Percentiles rank a stretch among this genome's conserved stretches.
Evolutionary conservation across 73 alveolate genomes (phyloP).

Genomic region (Paramecium caudatum): DNA sequence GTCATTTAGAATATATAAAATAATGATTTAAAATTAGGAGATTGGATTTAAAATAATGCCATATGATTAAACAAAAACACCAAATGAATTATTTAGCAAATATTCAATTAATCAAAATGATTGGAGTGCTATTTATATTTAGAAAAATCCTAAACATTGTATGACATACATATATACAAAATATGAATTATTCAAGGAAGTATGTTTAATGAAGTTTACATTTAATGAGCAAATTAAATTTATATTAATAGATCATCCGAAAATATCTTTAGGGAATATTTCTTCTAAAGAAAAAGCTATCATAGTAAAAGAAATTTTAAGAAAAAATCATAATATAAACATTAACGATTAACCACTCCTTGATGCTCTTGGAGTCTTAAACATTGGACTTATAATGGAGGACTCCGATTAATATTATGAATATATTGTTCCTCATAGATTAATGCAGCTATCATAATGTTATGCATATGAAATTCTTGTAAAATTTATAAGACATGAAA

Average conservation of each 20-base stretch:
- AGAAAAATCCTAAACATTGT: constrained; percentile 20
- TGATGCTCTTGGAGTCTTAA: not conserved
- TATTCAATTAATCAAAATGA: too few relatives aligned
- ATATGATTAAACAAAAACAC: too few relatives aligned
- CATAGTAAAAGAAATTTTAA: not conserved
- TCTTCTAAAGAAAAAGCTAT: not conserved
- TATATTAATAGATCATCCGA: not conserved
- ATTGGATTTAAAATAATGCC: too few relatives aligned
- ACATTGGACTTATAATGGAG: not conserved
- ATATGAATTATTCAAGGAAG: constrained; percentile 28
- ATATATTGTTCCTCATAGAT: constrained; percentile 1
- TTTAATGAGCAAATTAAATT: not conserved
- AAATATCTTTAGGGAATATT: not conserved
- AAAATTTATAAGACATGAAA: not conserved
- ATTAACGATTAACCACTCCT: not conserved
- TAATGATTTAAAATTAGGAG: too few relatives aligned
- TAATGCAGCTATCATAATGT: not conserved
- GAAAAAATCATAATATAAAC: not conserved
- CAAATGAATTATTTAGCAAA: too few relatives aligned
- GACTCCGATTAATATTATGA: constrained; percentile 15
- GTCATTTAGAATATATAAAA: too few relatives aligned
- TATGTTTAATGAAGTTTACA: not conserved
- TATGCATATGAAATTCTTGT: not conserved
- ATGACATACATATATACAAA: constrained; percentile 24
- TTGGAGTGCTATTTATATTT: constrained; percentile 52